phyloP scores from a whole-genome alignment of 2,329 filamentous ascomycete species.

The Aspergillus luchuensis region DNA sequence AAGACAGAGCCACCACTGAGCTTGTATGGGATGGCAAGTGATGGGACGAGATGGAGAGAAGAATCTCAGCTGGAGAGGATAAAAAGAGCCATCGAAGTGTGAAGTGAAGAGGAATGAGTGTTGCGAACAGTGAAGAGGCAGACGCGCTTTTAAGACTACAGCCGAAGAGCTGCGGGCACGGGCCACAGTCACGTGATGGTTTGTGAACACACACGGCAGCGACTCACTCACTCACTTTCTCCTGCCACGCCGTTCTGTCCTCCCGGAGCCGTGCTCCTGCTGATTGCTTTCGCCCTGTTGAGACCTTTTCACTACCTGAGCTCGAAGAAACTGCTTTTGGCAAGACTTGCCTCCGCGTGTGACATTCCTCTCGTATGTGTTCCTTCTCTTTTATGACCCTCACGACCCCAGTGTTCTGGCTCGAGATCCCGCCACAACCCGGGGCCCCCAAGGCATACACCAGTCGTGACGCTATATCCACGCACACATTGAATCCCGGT shows the following conservation, averaged over 20 bases:
- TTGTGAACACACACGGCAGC: not conserved
- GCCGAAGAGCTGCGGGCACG: not conserved
- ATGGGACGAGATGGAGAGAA: too few species aligned
- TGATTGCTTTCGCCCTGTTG: not conserved
- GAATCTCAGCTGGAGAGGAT: too few species aligned
- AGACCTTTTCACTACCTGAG: too few species aligned
- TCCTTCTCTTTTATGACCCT: not conserved
- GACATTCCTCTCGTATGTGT: constrained; percentile 1
- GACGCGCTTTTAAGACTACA: too few species aligned
- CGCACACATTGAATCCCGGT: constrained; percentile 33
- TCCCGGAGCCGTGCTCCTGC: not conserved
- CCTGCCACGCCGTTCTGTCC: not conserved
- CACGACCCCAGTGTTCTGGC: not conserved
- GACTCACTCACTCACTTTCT: not conserved
- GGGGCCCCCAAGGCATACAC: constrained; percentile 17
- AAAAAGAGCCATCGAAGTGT: too few species aligned
- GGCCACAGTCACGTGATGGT: not conserved
- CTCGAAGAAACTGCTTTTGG: not conserved
- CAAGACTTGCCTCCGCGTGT: not conserved
- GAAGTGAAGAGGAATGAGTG: too few species aligned
- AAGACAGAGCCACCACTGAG: too few species aligned
- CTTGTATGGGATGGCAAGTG: too few species aligned
- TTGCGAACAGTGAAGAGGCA: too few species aligned
- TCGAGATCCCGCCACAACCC: constrained; percentile 6
- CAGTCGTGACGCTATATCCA: constrained; percentile 36